Base-by-base conservation (phyloP, 768 basidiomycete species). In the Hirschioporus abietinus region DNA sequence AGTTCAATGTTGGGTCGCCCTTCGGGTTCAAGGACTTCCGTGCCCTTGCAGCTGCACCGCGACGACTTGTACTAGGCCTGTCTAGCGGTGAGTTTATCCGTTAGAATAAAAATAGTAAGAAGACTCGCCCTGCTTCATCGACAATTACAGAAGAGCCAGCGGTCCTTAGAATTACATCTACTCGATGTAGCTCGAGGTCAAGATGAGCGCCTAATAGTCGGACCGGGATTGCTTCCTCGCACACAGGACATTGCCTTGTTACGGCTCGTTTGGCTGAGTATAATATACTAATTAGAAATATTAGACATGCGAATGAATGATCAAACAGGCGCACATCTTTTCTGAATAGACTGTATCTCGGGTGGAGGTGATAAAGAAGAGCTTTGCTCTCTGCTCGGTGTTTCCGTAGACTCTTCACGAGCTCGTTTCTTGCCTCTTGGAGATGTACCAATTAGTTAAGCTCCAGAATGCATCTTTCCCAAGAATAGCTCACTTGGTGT, bases 181-280 rank as follows among this genome's bases (percentile, higher is more conserved):
- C 81, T 68, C 91, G 84, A 70, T 90, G 82, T 36, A 82, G 77
- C 74, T 94, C 92, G 27, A 93, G 80, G 58, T 80, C 81, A 2
- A 83, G 81, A 70, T 93, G 92, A 66, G 78, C 80, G 1, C 79
- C 80, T 18, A 93, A 80, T n/a, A 93, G 81, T 15, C 91, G 87
- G 25, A 92, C 72, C 17, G 92, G 91, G 58, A 94, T 89, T 52
- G 74, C 74, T 73, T 93, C 91, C 17, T 82, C 78, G 76, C 92
- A 94, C 52, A 89, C 84, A 1, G 92, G 92, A 72, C 92, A 94
- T 67, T 79, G 79, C 66, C 86, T 81, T 1, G 90, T 93, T 73
- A 92, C 91, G 20, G 88, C 91, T 59, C 88, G 85, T 74, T 86
- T 90, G 3, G 82, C 90, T 91, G 66, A 63, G 64, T 63, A 18